Conservation (phyloP, 2,329 filamentous ascomycete genomes). For the Xylaria sp. region DNA sequence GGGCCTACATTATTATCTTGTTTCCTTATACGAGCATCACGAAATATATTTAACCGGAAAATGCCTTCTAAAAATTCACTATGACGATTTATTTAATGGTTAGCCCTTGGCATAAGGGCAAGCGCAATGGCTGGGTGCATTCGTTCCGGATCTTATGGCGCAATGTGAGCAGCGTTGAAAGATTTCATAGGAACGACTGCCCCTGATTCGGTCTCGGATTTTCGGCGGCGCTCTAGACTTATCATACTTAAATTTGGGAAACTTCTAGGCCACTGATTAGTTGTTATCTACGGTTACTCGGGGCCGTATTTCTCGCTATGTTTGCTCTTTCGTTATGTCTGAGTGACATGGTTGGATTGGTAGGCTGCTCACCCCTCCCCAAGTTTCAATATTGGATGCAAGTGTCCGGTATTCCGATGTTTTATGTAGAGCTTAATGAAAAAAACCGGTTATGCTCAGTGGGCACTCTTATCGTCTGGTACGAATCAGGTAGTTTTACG, state of each 20-base stretch:
- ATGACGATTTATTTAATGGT: background rate
- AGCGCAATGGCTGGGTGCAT: background rate
- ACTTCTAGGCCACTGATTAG: background rate
- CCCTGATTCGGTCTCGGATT: background rate
- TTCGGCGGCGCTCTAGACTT: background rate
- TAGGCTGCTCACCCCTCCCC: background rate
- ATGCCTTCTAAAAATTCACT: background rate
- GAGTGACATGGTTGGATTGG: background rate
- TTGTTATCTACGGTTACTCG: background rate
- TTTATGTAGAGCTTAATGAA: background rate
- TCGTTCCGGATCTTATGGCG: background rate
- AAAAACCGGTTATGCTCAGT: background rate
- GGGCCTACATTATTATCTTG: background rate
- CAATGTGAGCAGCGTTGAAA: background rate
- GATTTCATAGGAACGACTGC: background rate
- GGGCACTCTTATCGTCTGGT: background rate
- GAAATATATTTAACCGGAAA: background rate
- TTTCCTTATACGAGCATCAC: background rate
- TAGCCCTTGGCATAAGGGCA: background rate
- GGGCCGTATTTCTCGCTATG: background rate
- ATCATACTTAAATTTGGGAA: background rate
- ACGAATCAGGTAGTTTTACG: background rate
- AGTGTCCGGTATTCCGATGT: background rate
- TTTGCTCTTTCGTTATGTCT: background rate
- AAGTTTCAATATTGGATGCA: background rate